These are phyloP conservation scores for Coniochaeta sp. DNA, from an alignment of 2,329 filamentous ascomycete species.

Conservation along the genomic window DNA sequence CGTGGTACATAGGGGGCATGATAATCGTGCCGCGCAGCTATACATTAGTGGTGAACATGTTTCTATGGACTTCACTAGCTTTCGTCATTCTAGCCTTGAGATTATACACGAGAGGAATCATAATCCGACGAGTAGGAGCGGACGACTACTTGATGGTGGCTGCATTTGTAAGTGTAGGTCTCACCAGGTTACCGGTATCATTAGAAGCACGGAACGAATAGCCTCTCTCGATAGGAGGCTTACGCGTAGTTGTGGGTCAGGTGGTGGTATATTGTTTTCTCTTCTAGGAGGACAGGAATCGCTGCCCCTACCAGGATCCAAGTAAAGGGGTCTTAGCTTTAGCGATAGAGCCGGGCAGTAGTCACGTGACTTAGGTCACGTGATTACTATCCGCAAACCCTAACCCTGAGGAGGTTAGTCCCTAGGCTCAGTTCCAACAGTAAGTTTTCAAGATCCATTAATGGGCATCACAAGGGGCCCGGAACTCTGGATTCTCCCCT, in stretches of 20 bases:
- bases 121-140: conserved; percentile 13
- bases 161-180: conserved; percentile 12
- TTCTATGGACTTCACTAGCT: conserved; percentile 13
- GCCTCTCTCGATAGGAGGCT: too few species aligned
- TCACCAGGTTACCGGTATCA: too few species aligned
- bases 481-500: neutral
- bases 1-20: conserved; percentile 5
- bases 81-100: conserved; percentile 12
- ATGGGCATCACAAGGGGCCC: too few species aligned
- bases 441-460: conserved; percentile 7
- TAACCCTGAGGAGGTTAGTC: too few species aligned
- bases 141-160: conserved; percentile 14
- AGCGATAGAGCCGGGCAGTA: too few species aligned
- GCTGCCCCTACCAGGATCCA: too few species aligned
- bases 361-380: too few species aligned
- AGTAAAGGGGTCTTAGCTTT: too few species aligned
- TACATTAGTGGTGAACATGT: conserved; percentile 10
- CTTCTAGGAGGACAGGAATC: conserved; percentile 7
- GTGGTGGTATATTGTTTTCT: conserved; percentile 6
- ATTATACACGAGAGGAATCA: conserved; percentile 10
- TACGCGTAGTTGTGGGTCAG: too few species aligned
- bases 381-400: too few species aligned
- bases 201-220: too few species aligned
- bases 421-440: conserved; percentile 13
- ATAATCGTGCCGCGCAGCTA: conserved; percentile 6